A percentile compares a stretch with the other conserved stretches of the same genome.
Conservation (phyloP, 345 rosid species). For the Physaria fendleri region DNA sequence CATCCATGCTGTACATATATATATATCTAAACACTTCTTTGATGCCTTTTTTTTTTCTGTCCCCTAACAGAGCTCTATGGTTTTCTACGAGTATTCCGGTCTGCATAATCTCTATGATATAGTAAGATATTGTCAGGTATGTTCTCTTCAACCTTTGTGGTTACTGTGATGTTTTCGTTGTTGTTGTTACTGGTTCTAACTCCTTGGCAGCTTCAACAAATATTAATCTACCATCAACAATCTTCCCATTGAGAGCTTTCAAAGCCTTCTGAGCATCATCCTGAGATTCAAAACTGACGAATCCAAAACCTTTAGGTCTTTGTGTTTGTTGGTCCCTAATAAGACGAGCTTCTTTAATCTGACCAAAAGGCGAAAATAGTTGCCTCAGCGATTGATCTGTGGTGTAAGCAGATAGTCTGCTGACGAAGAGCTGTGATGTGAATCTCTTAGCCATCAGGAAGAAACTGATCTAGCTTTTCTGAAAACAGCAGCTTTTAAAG, state of each 20-base stretch:
- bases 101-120: conserved; percentile 88
- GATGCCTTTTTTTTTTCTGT: conserved; percentile 11
- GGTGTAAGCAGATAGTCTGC: conserved; percentile 53
- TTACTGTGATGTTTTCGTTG: too few species aligned
- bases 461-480: too few species aligned
- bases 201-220: conserved; percentile 56
- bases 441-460: conserved; percentile 43
- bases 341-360: conserved; percentile 47
- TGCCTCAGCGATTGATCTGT: conserved; percentile 37
- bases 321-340: conserved; percentile 41
- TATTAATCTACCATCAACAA: conserved; percentile 44
- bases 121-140: conserved; percentile 90
- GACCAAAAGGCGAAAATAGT: conserved; percentile 56
- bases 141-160: too few species aligned
- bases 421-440: conserved; percentile 42
- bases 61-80: conserved; percentile 85
- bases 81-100: conserved; percentile 91
- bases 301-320: conserved; percentile 74
- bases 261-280: conserved; percentile 52
- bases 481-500: conserved; percentile 49
- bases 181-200: too few species aligned
- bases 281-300: conserved; percentile 50
- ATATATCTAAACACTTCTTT: background rate
- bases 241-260: conserved; percentile 61
- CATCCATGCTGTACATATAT: background rate